Conservation (phyloP, 352 stramenopile genomes). For the Globisporangium carolinianum region DNA sequence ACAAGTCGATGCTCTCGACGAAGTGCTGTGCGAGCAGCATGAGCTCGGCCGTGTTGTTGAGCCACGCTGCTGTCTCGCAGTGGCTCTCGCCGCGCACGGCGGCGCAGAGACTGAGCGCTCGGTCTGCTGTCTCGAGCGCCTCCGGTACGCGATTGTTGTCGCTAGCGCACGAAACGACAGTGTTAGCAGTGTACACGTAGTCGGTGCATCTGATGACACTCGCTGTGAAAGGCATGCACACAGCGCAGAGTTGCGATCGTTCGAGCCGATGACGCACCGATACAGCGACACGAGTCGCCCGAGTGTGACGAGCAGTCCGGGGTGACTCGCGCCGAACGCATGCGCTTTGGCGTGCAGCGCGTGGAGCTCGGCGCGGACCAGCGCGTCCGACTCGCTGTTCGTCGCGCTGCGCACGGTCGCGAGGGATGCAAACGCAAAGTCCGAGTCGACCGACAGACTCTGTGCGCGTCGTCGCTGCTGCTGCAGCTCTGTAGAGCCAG, state of each 20-base stretch:
- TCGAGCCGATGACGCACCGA: constrained; percentile 8
- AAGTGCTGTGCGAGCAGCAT: constrained; percentile 17
- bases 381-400: constrained; percentile 21
- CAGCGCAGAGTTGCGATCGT: neutral
- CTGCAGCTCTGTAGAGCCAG: constrained; percentile 18
- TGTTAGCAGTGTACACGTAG: no score
- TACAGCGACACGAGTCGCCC: constrained; percentile 39
- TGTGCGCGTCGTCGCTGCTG: constrained; percentile 12
- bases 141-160: constrained; percentile 16
- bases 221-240: no score
- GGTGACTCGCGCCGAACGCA: constrained; percentile 23
- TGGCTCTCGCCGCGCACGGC: constrained; percentile 23
- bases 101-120: constrained; percentile 35
- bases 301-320: constrained; percentile 27
- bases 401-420: constrained; percentile 1
- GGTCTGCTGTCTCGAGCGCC: constrained; percentile 30
- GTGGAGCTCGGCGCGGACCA: constrained; percentile 41
- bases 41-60: constrained; percentile 36
- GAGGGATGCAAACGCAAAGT: neutral
- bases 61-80: constrained; percentile 32
- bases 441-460: constrained; percentile 10
- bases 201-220: no score
- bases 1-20: constrained; percentile 30
- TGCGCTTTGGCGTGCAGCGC: constrained; percentile 43
- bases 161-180: constrained; percentile 2